Base-by-base conservation (phyloP, 768 basidiomycete genomes). In the Punctularia strigosozonata region DNA sequence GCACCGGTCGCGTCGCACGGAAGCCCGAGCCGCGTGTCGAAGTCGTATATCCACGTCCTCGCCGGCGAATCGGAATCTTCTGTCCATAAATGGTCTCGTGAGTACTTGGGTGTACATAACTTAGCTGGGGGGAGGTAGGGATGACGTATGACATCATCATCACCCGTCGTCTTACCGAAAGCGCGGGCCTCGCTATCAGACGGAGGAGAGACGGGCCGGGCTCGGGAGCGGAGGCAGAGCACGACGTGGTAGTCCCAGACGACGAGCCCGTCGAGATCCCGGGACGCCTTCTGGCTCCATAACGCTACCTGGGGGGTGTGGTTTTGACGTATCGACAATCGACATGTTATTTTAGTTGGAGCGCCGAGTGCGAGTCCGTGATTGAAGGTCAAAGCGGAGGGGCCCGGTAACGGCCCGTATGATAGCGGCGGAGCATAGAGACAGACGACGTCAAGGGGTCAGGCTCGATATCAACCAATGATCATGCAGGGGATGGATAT, bases 201-300 rank as follows among this genome's bases (percentile, higher is more conserved):
- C n/a, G n/a, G n/a, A n/a, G n/a, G n/a, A n/a, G n/a, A n/a, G n/a
- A n/a, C n/a, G n/a, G n/a, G n/a, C n/a, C n/a, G 42, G 21, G 34
- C 25, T 22, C 50, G 62, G 41, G 62, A 57, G 30, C 63, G 65
- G 22, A 83, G 58, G 33, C 73, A 52, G 10, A 80, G 65, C 30
- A 85, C 56, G 46, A 78, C 80, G 49, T 84, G 81, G 55, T 85
- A 84, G 52, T 85, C 81, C 80, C 80, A 84, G 30, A 83, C 55
- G 15, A 82, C 68, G 30, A 68, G 55, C 3, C 39, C 46, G 25
- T 57, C 57, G 21, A 46, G 50, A 13, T 55, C 49, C 13, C 43
- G 43, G 10, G 65, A 63, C 20, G 56, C 58, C 45, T 67, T 71
- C 55, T 82, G 81, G 41, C 61, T 63, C 74, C 75, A 80, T 32